phyloP scores from a whole-genome alignment of 106 monocot genomes.

The Triglochin maritima region DNA sequence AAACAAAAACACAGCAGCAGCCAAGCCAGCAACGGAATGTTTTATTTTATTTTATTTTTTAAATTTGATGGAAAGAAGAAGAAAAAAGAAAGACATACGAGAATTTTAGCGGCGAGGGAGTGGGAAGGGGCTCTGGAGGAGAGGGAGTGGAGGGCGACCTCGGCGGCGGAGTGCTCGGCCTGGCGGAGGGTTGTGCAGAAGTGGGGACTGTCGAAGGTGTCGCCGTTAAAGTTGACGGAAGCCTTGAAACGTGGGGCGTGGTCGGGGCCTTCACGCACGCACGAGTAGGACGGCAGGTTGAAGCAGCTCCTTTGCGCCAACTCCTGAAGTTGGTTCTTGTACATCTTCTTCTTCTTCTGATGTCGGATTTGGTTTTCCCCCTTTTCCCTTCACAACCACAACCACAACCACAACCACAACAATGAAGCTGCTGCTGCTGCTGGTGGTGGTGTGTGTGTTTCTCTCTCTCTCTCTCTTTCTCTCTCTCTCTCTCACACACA shows the following conservation, averaged over 20 bases:
- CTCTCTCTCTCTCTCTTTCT: too few species aligned
- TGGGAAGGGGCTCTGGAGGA: conserved; percentile 62
- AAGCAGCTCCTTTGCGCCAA: conserved; percentile 98
- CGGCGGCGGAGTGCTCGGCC: conserved; percentile 90
- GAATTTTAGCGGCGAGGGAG: conserved; percentile 82
- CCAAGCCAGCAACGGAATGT: neutral
- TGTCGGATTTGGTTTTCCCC: neutral
- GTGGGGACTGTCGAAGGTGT: conserved; percentile 66
- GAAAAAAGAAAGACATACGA: conserved; percentile 25
- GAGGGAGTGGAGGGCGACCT: conserved; percentile 69
- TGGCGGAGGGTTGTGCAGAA: conserved; percentile 91
- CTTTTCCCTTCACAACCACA: too few species aligned
- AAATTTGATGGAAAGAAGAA: neutral
- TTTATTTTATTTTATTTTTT: neutral
- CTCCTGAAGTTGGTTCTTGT: conserved; percentile 98
- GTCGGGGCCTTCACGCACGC: conserved; percentile 83
- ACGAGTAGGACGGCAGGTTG: conserved; percentile 80
- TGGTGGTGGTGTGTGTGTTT: too few species aligned
- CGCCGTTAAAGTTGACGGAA: conserved; percentile 83
- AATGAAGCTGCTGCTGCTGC: too few species aligned
- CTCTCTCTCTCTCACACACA: too few species aligned
- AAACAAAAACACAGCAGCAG: neutral
- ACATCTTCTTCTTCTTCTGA: conserved; percentile 33
- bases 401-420: too few species aligned
- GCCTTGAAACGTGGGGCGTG: conserved; percentile 94